Evolutionary conservation across 2,329 filamentous ascomycete genomes (phyloP), one percentile per base, ranked within the genome.

Genomic region (Diaporthe helianthi): DNA sequence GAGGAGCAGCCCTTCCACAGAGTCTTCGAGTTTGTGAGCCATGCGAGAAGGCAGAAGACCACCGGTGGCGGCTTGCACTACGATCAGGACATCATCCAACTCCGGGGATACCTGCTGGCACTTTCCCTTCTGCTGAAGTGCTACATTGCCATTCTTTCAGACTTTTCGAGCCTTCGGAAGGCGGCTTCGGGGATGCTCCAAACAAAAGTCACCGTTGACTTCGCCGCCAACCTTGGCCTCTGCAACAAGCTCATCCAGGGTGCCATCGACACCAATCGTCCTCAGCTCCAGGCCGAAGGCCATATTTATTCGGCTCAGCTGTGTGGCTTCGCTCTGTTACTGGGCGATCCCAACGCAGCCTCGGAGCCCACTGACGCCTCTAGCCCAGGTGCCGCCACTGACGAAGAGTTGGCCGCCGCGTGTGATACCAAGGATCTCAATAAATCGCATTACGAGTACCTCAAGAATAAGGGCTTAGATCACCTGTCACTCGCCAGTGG

Each of bases 1-100:
- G 81, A 86, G 12, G 84, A 87, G 72, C 84, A 87, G 72, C 84
- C 85, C 0, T 85, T 83, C 68, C 80, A 83, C 41, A 78, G 78
- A 0, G 83, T 87, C 1, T 79, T 79, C 7, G 76, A 84, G 44
- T 76, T 84, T 5, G 83, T 85, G 2, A 77, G 80, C 19, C 77
- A 81, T 31, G 80, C 80, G 5, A 79, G 79, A 22, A 77, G 76
- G 7, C 76, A 79, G 13, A 73, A 76, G 19, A 70, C 74, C 5
- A 65, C 63, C 1, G 68, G 71, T 4, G 70, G 70, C 10, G 69
- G 71, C 5, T 83, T 84, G 65, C 52, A 52, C 1, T 79, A 79
- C 10, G 79, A 82, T 64, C 76, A 79, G 46, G 76, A 79, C 0
- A 73, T 72, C 6, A 77, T 81, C 9, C 80, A 83, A 69, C 73